Conservation (phyloP, 306 rosid genomes). For the Sophora flavescens region DNA sequence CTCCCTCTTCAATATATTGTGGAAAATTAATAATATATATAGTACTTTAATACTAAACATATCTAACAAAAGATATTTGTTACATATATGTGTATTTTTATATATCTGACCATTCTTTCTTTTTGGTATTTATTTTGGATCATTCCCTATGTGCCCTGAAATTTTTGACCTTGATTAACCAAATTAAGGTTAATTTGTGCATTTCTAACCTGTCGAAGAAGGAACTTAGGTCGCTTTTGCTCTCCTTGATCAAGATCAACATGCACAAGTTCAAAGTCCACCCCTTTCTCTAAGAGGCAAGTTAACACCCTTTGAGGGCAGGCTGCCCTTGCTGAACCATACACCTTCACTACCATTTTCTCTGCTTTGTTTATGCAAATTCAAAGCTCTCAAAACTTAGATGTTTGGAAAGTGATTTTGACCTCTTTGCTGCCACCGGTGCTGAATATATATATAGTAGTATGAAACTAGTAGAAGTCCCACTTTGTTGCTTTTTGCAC, state of each 20-base stretch:
- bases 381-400: background rate
- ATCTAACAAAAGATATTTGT: no score
- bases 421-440: background rate
- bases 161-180: background rate
- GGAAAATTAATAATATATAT: no score
- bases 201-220: constrained; percentile 63
- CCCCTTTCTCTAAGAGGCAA: constrained; percentile 75
- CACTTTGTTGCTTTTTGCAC: background rate
- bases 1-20: no score
- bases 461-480: background rate
- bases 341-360: constrained; percentile 74
- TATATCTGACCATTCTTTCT: no score
- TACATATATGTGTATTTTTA: no score
- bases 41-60: no score
- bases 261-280: constrained; percentile 63
- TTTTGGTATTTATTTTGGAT: no score
- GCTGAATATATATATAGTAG: no score
- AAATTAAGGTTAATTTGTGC: background rate
- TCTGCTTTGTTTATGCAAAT: background rate
- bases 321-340: constrained; percentile 49
- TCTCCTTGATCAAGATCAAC: constrained; percentile 62
- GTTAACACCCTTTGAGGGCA: constrained; percentile 75
- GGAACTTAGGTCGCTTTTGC: constrained; percentile 68
- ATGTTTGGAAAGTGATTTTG: background rate
- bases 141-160: background rate